A percentile compares a stretch with the other conserved stretches of the same genome.
Conservation (phyloP, 306 rosid species). For the Lathyrus oleraceus region DNA sequence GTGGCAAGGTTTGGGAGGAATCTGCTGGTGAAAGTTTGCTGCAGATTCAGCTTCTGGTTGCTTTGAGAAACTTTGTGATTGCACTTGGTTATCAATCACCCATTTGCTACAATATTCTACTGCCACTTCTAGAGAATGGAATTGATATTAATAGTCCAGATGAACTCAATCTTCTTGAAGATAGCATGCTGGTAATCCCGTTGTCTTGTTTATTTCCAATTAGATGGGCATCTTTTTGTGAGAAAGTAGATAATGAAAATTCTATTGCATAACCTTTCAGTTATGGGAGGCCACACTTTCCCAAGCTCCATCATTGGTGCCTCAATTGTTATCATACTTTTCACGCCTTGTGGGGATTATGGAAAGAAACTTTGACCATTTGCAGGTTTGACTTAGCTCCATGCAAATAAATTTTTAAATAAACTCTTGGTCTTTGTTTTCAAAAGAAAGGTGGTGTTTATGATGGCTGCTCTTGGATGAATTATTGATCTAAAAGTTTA, state of each 20-base stretch:
- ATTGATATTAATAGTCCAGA: slow-evolving; percentile 90
- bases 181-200: slow-evolving; percentile 89
- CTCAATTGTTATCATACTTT: slow-evolving; percentile 74
- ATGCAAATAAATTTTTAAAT: slow-evolving; percentile 15
- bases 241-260: slow-evolving; percentile 32
- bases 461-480: slow-evolving; percentile 14
- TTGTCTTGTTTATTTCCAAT: slow-evolving; percentile 25
- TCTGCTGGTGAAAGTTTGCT: slow-evolving; percentile 92
- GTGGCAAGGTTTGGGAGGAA: slow-evolving; percentile 85
- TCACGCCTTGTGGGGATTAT: slow-evolving; percentile 77
- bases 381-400: slow-evolving; percentile 66
- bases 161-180: slow-evolving; percentile 89
- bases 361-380: slow-evolving; percentile 91
- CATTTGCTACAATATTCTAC: slow-evolving; percentile 72
- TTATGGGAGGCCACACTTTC: slow-evolving; percentile 97
- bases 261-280: slow-evolving; percentile 54
- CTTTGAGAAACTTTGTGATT: slow-evolving; percentile 85
- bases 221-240: slow-evolving; percentile 17
- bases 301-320: slow-evolving; percentile 91
- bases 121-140: slow-evolving; percentile 83
- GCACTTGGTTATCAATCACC: slow-evolving; percentile 89
- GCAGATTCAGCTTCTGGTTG: slow-evolving; percentile 93
- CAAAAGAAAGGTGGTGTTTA: slow-evolving; percentile 13
- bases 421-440: slow-evolving; percentile 19
- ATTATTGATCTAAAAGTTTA: slow-evolving; percentile 20